These are phyloP conservation scores for Desmodesmus armatus DNA, from an alignment of 139 green algal species.

Conservation along the genomic window DNA sequence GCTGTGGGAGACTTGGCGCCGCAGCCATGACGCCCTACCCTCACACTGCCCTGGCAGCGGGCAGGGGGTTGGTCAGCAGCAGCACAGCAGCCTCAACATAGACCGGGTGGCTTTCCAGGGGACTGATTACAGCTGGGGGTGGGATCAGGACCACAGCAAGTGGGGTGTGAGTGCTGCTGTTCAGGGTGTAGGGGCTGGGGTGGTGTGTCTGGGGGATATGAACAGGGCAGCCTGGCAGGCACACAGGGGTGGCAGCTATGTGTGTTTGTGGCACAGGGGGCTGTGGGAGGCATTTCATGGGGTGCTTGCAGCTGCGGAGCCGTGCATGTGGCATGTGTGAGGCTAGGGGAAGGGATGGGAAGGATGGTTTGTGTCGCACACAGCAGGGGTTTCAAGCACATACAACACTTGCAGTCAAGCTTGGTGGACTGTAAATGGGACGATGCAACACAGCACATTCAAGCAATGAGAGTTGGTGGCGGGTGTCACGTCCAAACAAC, in stretches of 20 bases:
- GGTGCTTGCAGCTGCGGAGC: conserved; percentile 31
- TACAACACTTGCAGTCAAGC: too few relatives aligned
- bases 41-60: neutral
- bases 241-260: conserved; percentile 18
- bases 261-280: conserved; percentile 21
- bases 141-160: conserved; percentile 35
- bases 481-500: too few relatives aligned
- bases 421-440: too few relatives aligned
- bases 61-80: neutral
- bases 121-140: conserved; percentile 5
- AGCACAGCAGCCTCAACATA: conserved; percentile 37
- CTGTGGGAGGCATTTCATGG: conserved; percentile 31
- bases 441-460: too few relatives aligned
- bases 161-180: conserved; percentile 35
- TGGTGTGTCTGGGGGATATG: conserved; percentile 35
- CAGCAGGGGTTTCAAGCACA: too few relatives aligned
- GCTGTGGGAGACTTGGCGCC: conserved; percentile 45
- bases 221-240: conserved; percentile 40
- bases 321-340: neutral
- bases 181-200: neutral
- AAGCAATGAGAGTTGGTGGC: too few relatives aligned
- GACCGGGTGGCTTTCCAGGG: neutral
- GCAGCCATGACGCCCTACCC: conserved; percentile 38
- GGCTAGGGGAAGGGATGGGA: too few relatives aligned
- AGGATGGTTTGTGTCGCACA: too few relatives aligned